Conservation (phyloP, 192 early-diverging fungal species). For the Linnemannia elongata region DNA sequence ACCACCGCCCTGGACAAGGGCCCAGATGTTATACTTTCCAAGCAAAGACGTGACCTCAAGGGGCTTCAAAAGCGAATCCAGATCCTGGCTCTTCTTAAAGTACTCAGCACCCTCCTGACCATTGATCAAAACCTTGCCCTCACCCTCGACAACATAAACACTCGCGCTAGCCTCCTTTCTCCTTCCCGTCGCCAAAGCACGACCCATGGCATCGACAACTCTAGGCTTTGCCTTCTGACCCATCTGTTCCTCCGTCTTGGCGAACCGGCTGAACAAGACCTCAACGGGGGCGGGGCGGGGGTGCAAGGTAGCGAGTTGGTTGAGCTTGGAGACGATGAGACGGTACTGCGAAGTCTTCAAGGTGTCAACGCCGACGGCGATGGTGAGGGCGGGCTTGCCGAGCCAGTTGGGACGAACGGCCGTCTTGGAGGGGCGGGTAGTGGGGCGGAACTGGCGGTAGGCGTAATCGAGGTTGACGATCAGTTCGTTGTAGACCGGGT, state of each 20-base stretch:
- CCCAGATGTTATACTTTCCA: constrained; percentile 91
- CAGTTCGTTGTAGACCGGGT: constrained; percentile 83
- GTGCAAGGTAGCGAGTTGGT: constrained; percentile 57
- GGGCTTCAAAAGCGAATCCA: constrained; percentile 80
- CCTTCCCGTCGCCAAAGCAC: constrained; percentile 80
- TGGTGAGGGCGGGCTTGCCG: constrained; percentile 52
- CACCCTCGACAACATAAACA: constrained; percentile 80
- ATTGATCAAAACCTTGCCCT: constrained; percentile 83
- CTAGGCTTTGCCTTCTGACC: constrained; percentile 54
- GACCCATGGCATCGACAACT: constrained; percentile 76
- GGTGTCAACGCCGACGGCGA: constrained; percentile 57
- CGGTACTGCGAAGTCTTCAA: constrained; percentile 69
- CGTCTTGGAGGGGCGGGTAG: constrained; percentile 30
- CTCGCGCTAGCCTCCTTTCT: constrained; percentile 87
- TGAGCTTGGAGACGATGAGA: constrained; percentile 63
- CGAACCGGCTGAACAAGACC: constrained; percentile 40
- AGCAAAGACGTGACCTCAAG: constrained; percentile 74
- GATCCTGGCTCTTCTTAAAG: constrained; percentile 77
- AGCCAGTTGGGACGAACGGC: constrained; percentile 52
- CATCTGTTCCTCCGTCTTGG: constrained; percentile 51
- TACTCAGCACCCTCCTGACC: constrained; percentile 79
- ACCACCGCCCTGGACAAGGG: constrained; percentile 85
- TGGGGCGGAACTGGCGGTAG: constrained; percentile 46
- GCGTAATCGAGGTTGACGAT: constrained; percentile 76
- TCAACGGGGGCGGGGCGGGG: constrained; percentile 54